Evolutionary conservation across 257 asterid species (phyloP), one percentile per base, ranked within the genome.

Genomic region (Nicotiana obtusifolia): DNA sequence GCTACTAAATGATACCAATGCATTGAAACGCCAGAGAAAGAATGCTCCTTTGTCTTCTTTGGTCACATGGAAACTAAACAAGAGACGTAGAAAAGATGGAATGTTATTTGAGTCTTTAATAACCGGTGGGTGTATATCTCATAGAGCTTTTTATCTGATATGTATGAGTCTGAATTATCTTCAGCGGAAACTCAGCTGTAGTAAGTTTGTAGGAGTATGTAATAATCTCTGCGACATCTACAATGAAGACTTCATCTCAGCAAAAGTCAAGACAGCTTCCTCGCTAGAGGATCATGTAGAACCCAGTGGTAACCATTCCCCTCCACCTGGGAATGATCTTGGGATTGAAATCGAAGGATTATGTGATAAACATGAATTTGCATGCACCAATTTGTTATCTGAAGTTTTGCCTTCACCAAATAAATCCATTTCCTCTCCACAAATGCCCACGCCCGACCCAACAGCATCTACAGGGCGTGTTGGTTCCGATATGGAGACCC

Each of bases 401-500:
- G 77, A 82, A 11, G 56, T 60, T 66, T 53, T 81, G 78, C 89
- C 87, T 81, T 85, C 89, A 69, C 88, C 89, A 22, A 37, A n/a
- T 47, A 83, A 54, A 64, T 52, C 41, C 24, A 47, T 35, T 20
- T 28, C 84, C 76, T 54, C 87, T 66, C 80, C 87, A 10, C 15
- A 44, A 1, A 59, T 49, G 57, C 4, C 65, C 44, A 82, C 84
- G 3, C 79, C 87, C 15, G 85, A 84, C 57, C 76, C 73, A 52
- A 87, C 90, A 19, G 83, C 88, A 64, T 90, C 95, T 59, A 41
- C 88, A 24, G 87, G 88, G 31, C 61, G 68, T 57, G 76, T 47
- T 69, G 87, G 85, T 82, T 87, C 90, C 2, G 95, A 85, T 80
- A 79, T 84, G 59, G 89, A 85, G 84, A 92, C 93, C 56, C 95